Conservation (phyloP, 331 rosid species). For the Spiraea crenata region DNA sequence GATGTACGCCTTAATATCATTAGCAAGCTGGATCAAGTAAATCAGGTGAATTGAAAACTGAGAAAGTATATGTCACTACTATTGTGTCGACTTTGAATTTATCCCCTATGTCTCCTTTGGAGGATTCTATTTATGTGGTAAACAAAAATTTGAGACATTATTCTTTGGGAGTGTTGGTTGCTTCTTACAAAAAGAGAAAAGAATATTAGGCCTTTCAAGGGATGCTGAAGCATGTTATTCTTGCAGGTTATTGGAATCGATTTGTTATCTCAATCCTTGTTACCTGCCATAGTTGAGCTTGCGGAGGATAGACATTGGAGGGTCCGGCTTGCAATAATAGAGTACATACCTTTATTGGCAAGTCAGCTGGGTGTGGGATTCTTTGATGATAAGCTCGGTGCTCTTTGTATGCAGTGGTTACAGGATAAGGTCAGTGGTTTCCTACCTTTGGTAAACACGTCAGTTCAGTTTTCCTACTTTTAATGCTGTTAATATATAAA, state of each 20-base stretch:
- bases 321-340: slow-evolving; percentile 95
- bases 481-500: no score
- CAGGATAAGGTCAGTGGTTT: slow-evolving; percentile 80
- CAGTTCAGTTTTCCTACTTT: not conserved
- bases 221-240: slow-evolving; percentile 22
- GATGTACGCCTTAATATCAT: slow-evolving; percentile 95
- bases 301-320: slow-evolving; percentile 99
- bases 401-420: slow-evolving; percentile 98
- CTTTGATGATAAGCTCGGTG: slow-evolving; percentile 92
- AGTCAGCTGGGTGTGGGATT: slow-evolving; percentile 95
- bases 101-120: not conserved
- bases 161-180: not conserved
- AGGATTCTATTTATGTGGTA: not conserved
- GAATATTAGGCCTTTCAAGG: not conserved
- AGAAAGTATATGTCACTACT: not conserved
- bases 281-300: slow-evolving; percentile 98
- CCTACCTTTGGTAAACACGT: not conserved
- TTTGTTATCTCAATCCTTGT: slow-evolving; percentile 84
- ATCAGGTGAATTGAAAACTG: slow-evolving; percentile 57
- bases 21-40: slow-evolving; percentile 99
- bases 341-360: slow-evolving; percentile 90
- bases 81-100: not conserved
- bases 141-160: not conserved
- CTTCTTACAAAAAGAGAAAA: not conserved
- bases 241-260: slow-evolving; percentile 94